These are phyloP conservation scores for Epichloe sibirici DNA, from an alignment of 2,329 filamentous ascomycete species.

Conservation along the genomic window DNA sequence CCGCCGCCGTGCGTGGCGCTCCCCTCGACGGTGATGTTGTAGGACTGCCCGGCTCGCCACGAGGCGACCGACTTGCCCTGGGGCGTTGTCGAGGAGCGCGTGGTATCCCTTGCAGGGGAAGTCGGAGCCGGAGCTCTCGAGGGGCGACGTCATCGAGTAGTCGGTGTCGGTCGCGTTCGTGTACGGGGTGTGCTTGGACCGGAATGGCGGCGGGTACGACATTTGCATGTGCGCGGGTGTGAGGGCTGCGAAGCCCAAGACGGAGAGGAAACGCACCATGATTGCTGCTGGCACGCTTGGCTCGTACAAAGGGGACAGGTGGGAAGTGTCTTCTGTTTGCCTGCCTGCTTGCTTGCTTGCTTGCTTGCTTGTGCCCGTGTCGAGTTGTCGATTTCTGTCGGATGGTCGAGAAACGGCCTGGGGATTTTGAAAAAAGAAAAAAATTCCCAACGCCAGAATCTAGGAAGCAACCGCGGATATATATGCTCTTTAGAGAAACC, in stretches of 20 bases:
- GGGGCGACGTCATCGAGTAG: conserved; percentile 60
- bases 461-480: too few relatives aligned
- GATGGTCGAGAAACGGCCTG: too few relatives aligned
- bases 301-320: background rate
- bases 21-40: conserved; percentile 53
- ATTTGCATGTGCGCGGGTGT: conserved; percentile 46
- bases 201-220: conserved; percentile 38
- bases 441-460: too few relatives aligned
- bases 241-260: conserved; percentile 30
- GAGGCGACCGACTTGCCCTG: conserved; percentile 42
- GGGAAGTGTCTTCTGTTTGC: background rate
- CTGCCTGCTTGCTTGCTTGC: background rate
- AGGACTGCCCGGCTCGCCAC: conserved; percentile 48
- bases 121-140: conserved; percentile 46
- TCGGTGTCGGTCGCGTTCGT: conserved; percentile 40
- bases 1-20: conserved; percentile 55
- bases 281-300: too few relatives aligned
- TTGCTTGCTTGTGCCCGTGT: background rate
- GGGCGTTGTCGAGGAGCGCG: conserved; percentile 33
- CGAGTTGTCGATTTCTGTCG: too few relatives aligned
- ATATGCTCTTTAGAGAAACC: too few relatives aligned
- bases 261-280: conserved; percentile 13
- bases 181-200: conserved; percentile 39
- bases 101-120: conserved; percentile 66
- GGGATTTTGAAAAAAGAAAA: too few relatives aligned